Percentiles rank a stretch among this genome's conserved stretches.
phyloP scores from a whole-genome alignment of 192 early-diverging fungal species.

The Gryganskiella cystojenkinii region DNA sequence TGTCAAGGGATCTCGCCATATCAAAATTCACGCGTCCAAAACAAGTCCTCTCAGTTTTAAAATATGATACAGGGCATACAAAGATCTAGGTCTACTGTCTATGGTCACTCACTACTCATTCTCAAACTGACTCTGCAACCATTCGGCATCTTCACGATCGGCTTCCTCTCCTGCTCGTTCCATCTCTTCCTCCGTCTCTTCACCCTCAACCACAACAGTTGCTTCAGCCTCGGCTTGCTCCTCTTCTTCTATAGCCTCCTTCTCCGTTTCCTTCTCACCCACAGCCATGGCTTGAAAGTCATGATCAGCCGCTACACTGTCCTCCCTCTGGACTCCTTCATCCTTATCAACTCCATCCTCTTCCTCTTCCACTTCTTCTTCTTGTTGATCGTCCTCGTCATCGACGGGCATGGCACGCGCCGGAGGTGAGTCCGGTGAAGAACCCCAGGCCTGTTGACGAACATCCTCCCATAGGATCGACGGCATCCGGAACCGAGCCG shows the following conservation, averaged over 20 bases:
- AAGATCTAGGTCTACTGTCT: no score
- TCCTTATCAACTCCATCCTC: background rate
- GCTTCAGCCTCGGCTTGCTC: background rate
- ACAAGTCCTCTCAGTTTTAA: no score
- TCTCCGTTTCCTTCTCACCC: background rate
- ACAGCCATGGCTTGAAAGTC: no score
- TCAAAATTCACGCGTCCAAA: no score
- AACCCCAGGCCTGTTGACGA: slow-evolving; percentile 29
- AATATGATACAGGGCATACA: no score
- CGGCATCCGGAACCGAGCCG: slow-evolving; percentile 40
- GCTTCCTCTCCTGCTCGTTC: slow-evolving; percentile 3
- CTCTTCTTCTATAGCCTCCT: slow-evolving; percentile 1
- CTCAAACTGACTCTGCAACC: background rate
- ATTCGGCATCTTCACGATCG: slow-evolving; percentile 12
- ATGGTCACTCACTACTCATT: no score
- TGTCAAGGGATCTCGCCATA: no score
- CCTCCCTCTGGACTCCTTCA: background rate
- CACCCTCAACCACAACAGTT: background rate
- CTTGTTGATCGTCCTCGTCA: slow-evolving; percentile 3
- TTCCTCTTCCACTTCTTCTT: background rate
- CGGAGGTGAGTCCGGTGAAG: background rate
- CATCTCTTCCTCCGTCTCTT: background rate
- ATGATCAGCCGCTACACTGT: no score
- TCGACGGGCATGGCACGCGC: slow-evolving; percentile 4
- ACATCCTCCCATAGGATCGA: slow-evolving; percentile 47